These are phyloP conservation scores for Penicillium sp. DNA, from an alignment of 2,329 filamentous ascomycete genomes.

Conservation along the genomic window DNA sequence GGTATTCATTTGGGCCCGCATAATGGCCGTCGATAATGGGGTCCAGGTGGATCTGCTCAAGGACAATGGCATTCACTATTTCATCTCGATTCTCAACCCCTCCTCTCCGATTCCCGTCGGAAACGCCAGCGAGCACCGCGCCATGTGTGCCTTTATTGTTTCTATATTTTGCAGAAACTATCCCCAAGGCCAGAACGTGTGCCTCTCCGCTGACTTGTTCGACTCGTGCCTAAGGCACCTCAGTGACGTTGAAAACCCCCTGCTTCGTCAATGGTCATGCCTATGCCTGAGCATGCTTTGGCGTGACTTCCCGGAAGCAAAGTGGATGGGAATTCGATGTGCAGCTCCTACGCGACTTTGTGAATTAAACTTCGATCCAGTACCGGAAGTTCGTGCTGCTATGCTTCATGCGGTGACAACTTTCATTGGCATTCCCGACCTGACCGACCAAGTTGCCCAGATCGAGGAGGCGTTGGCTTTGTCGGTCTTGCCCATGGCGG, in stretches of 20 bases:
- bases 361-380: conserved; percentile 78
- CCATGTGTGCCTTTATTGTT: conserved; percentile 98
- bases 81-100: conserved; percentile 88
- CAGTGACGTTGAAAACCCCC: conserved; percentile 80
- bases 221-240: conserved; percentile 83
- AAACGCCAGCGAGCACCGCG: conserved; percentile 91
- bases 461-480: conserved; percentile 90
- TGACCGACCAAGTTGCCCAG: conserved; percentile 86
- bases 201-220: conserved; percentile 87
- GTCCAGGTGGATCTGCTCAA: conserved; percentile 94
- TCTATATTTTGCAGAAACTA: conserved; percentile 97
- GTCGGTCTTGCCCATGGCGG: conserved; percentile 86
- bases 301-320: conserved; percentile 87
- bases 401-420: conserved; percentile 93
- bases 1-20: conserved; percentile 98
- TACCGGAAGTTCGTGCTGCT: conserved; percentile 88
- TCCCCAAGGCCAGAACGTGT: conserved; percentile 87
- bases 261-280: conserved; percentile 93
- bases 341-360: conserved; percentile 81
- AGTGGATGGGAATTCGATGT: conserved; percentile 92
- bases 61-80: conserved; percentile 96
- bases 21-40: conserved; percentile 90
- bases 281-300: conserved; percentile 94
- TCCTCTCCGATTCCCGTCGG: conserved; percentile 80
- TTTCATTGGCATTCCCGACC: conserved; percentile 88